phyloP scores from a whole-genome alignment of 192 early-diverging fungal genomes.

The Coemansia sp. region DNA sequence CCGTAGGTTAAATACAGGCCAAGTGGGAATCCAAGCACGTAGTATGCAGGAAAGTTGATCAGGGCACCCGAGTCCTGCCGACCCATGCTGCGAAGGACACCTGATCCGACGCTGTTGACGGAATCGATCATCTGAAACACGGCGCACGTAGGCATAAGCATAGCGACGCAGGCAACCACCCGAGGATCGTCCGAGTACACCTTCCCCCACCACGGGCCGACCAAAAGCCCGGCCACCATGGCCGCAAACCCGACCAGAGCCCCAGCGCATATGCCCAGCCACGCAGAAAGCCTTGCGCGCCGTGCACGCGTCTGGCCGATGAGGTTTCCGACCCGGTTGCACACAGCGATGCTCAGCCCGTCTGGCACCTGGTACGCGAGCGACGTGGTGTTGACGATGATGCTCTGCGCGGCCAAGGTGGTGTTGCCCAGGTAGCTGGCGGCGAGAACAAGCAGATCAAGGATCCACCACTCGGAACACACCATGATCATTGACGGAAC shows the following conservation, averaged over 20 bases:
- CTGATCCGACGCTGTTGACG: constrained; percentile 62
- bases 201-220: constrained; percentile 51
- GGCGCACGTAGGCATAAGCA: constrained; percentile 78
- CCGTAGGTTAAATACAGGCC: constrained; percentile 59
- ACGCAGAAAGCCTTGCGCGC: constrained; percentile 37
- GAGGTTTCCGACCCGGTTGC: constrained; percentile 61
- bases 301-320: constrained; percentile 48
- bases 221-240: constrained; percentile 22
- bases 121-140: constrained; percentile 70
- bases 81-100: constrained; percentile 59
- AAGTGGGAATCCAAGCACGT: constrained; percentile 60
- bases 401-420: constrained; percentile 61
- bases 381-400: constrained; percentile 59
- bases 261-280: constrained; percentile 32
- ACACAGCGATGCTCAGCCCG: constrained; percentile 60
- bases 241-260: constrained; percentile 20
- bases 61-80: constrained; percentile 58
- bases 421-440: constrained; percentile 62
- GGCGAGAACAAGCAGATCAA: constrained; percentile 51
- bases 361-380: constrained; percentile 59
- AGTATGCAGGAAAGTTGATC: constrained; percentile 60
- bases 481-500: constrained; percentile 78
- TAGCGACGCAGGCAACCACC: constrained; percentile 71
- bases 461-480: constrained; percentile 68
- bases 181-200: constrained; percentile 69